A percentile compares a stretch with the other conserved stretches of the same genome.
Evolutionary conservation across 2,329 filamentous ascomycete species (phyloP).

Genomic region (Talaromyces rugulosus): DNA sequence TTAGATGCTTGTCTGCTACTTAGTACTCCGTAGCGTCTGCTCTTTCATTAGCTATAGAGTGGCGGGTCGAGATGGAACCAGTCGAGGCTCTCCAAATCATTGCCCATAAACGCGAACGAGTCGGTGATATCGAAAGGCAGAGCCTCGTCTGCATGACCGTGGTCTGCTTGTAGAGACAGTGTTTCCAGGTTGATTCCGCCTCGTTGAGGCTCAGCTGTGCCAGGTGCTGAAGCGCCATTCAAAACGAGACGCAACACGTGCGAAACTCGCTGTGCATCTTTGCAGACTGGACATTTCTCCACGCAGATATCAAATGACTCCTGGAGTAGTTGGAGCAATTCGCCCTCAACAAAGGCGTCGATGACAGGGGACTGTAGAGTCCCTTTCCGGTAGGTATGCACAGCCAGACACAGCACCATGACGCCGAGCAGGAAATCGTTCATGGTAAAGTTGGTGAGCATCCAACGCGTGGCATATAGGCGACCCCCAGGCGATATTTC

Average conservation of each 20-base stretch:
- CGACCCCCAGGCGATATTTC: constrained; percentile 48
- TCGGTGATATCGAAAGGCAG: not conserved
- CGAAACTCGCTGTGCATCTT: constrained; percentile 18
- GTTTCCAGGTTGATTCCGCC: not conserved
- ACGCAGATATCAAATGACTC: constrained; percentile 17
- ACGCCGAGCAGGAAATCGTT: constrained; percentile 59
- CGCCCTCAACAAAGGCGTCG: constrained; percentile 1
- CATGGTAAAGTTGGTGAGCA: constrained; percentile 52
- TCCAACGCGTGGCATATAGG: constrained; percentile 52
- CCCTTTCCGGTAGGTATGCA: constrained; percentile 16
- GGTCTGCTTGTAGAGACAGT: not conserved
- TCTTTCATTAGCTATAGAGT: not conserved
- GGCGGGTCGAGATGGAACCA: not conserved
- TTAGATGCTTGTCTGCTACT: not conserved
- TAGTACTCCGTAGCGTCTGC: not conserved
- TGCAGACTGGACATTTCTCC: constrained; percentile 16
- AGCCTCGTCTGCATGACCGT: not conserved
- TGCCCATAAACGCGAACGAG: not conserved
- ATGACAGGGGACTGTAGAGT: not conserved
- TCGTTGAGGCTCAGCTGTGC: not conserved
- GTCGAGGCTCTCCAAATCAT: not conserved
- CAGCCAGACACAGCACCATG: constrained; percentile 51
- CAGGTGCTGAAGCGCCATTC: not conserved
- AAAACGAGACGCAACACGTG: constrained; percentile 15
- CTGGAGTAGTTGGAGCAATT: constrained; percentile 12